phyloP scores from a whole-genome alignment of 805 yeast genomes.

The Barnettozyma sucrosica region DNA sequence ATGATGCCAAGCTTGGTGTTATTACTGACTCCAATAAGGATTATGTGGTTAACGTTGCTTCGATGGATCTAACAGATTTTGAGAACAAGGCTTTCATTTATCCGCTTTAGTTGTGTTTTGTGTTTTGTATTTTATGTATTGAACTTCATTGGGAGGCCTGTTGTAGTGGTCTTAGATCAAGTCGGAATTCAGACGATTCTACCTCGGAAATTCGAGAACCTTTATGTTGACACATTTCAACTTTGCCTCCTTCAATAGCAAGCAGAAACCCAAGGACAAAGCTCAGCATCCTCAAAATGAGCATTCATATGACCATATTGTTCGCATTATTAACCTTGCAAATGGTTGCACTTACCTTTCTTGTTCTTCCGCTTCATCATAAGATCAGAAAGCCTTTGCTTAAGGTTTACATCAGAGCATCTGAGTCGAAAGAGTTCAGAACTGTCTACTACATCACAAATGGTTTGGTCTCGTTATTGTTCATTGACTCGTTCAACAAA shows the following conservation, averaged over 20 bases:
- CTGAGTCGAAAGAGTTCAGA: conserved; percentile 35
- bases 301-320: conserved; percentile 25
- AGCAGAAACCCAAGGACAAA: neutral
- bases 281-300: conserved; percentile 11
- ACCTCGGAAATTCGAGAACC: neutral
- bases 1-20: conserved; percentile 25
- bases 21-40: conserved; percentile 28
- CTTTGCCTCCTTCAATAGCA: neutral
- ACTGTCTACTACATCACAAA: conserved; percentile 39
- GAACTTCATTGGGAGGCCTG: too few relatives aligned
- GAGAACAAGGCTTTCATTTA: conserved; percentile 47
- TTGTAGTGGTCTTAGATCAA: too few relatives aligned
- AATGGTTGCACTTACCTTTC: conserved; percentile 41
- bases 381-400: conserved; percentile 39
- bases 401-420: conserved; percentile 30
- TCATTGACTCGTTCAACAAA: conserved; percentile 49
- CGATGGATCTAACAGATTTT: conserved; percentile 45
- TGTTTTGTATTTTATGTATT: too few relatives aligned
- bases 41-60: conserved; percentile 35
- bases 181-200: too few relatives aligned
- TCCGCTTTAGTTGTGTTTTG: conserved; percentile 30
- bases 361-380: conserved; percentile 53
- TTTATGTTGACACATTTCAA: neutral
- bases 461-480: conserved; percentile 41
- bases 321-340: conserved; percentile 47